Conservation (phyloP, 2,329 filamentous ascomycete species). For the Botrytis cinerea region DNA sequence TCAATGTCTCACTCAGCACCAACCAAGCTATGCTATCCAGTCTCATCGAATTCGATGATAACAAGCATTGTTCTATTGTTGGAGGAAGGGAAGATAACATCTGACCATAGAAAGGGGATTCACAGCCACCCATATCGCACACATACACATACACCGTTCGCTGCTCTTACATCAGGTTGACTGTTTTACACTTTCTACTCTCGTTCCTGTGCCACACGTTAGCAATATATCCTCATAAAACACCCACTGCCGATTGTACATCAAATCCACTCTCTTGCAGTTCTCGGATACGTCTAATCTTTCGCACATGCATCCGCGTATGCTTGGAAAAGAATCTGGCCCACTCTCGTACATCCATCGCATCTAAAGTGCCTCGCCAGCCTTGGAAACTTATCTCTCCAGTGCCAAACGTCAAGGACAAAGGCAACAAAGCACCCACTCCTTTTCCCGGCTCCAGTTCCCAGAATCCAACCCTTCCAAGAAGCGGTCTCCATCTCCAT, state of each 20-base stretch:
- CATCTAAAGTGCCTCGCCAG: not conserved
- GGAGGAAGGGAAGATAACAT: not conserved
- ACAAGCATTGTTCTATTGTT: not conserved
- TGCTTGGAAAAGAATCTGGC: not conserved
- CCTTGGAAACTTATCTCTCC: not conserved
- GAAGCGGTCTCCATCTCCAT: conserved; percentile 8
- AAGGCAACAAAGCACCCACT: conserved; percentile 19
- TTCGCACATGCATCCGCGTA: not conserved
- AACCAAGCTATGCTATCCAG: not conserved
- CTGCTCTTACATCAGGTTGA: not conserved
- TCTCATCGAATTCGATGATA: not conserved
- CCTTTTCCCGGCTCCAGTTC: not conserved
- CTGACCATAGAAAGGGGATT: not conserved
- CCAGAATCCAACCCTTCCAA: not conserved
- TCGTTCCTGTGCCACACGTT: not conserved
- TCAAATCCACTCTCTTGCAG: conserved; percentile 4
- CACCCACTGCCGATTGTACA: not conserved
- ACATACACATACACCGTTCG: not conserved
- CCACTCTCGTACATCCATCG: not conserved
- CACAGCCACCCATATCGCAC: not conserved
- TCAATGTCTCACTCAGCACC: conserved; percentile 9
- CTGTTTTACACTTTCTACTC: not conserved
- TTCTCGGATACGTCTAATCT: conserved; percentile 5
- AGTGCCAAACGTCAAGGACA: conserved; percentile 1
- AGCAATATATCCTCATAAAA: not conserved